Evolutionary conservation across 192 early-diverging fungal genomes (phyloP), one percentile per base, ranked within the genome.

Genomic region (Linnemannia zychae): DNA sequence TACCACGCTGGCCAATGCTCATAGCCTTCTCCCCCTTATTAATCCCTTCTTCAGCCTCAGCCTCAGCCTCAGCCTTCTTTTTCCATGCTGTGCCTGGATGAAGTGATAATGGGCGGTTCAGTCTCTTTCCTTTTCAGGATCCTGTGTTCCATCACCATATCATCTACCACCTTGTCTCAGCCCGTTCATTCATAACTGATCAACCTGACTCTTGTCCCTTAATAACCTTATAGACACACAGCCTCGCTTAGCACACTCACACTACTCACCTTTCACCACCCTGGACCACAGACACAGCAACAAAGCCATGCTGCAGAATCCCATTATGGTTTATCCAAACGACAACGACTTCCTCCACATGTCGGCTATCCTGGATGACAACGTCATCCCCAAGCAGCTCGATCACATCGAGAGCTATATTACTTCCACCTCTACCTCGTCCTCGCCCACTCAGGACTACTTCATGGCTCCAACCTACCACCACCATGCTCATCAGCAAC

Each of bases 341-440:
- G 71, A 60, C 47, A 84, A 75, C 73, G 77, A 84, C 47, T 78
- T 78, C 60, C 78, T 84, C 77, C 34, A 70, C n/a, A 37, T 78
- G 72, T 20, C 71, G 34, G 6, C 75, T 20, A 28, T 77, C 33
- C 68, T 84, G 31, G 53, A 79, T n/a, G 82, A 84, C 65, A 73
- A 78, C 24, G 75, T 53, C 49, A 68, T 82, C 28, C 36, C 82
- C 53, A 84, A 84, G 53, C 53, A 57, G 53, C 52, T 78, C 72
- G 77, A 84, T n/a, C 67, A 67, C 36, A 76, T 85, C 37, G 83
- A 79, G 72, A 72, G 33, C 77, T 85, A 79, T 50, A 71, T 85
- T 28, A 60, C 49, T 12, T 49, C 65, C 13, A 46, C 73, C 33
- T 60, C 81, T 7, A 63, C 83, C 36, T 74, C 83, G 7, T 69